These are phyloP conservation scores for Tetracladium maxilliforme DNA, from an alignment of 2,329 filamentous ascomycete species.

Conservation along the genomic window DNA sequence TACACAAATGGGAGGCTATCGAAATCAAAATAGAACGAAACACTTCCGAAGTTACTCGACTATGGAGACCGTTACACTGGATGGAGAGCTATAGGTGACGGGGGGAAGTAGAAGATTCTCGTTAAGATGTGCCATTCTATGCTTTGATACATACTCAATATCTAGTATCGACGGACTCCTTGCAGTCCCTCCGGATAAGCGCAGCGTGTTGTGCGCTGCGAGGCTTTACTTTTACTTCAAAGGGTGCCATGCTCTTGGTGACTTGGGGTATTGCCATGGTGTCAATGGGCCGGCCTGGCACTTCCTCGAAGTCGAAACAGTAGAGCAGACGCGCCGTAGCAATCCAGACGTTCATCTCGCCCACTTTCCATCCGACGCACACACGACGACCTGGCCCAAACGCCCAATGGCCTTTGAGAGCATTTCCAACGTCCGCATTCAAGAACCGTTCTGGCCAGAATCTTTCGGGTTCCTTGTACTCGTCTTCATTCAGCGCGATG, in stretches of 20 bases:
- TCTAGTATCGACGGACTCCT: too few species aligned
- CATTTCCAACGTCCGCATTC: constrained; percentile 20
- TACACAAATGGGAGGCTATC: too few species aligned
- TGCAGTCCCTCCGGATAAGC: constrained; percentile 5
- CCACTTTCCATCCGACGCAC: constrained; percentile 18
- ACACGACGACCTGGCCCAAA: constrained; percentile 19
- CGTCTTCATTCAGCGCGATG: constrained; percentile 24
- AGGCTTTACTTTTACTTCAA: constrained; percentile 5
- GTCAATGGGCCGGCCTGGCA: too few species aligned
- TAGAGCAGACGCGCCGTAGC: constrained; percentile 13
- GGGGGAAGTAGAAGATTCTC: too few species aligned
- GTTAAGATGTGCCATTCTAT: too few species aligned
- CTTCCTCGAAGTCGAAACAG: constrained; percentile 11
- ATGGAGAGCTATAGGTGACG: too few species aligned
- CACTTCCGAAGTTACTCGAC: too few species aligned
- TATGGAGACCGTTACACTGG: too few species aligned
- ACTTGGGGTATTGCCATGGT: constrained; percentile 1
- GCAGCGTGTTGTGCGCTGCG: constrained; percentile 6
- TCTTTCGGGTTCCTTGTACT: constrained; percentile 28
- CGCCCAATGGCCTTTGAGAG: constrained; percentile 14
- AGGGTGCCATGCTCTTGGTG: constrained; percentile 4
- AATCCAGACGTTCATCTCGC: constrained; percentile 14
- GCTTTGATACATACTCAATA: too few species aligned
- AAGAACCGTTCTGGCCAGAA: constrained; percentile 32
- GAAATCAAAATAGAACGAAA: too few species aligned